Base-by-base conservation (phyloP, 805 yeast genomes). In the Lipomyces sp. region DNA sequence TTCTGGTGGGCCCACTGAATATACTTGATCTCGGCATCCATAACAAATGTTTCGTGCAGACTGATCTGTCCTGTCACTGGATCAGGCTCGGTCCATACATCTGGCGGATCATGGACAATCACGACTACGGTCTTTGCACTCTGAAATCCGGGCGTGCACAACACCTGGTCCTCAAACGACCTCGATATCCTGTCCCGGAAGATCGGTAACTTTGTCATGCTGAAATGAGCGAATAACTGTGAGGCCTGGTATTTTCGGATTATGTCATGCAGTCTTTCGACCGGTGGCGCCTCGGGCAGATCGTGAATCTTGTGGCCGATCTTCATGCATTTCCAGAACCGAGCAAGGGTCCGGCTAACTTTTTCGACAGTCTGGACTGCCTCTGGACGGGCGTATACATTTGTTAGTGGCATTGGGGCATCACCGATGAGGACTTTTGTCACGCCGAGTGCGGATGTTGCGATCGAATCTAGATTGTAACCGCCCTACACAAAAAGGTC, bases 401-500 rank as follows among this genome's bases (percentile, higher is more conserved):
- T 82, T 51, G 86, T 84, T 45, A 92, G 82, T 71, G 85, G 71
- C 65, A 90, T 96, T 0, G 99, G 98, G 2, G 98, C 97, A 75
- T 95, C 98, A 4, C 99, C 99, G 24, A 95, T 83, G 57, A 95
- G 81, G 0, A 90, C 94, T 76, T 92, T 92, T 2, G 97, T 90
- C 3, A 95, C 98, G 0, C 95, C 94, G 59, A 95, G 80, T 0
- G 98, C 99, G 66, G 96, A 89, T 57, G 85, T 86, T 32, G 97
- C 90, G 69, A 93, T 95, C 2, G 98, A 86, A 73, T 92, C 97
- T 65, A 95, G 81, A 75, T 92, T 94, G 77, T 95, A 95, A 1
- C 99, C 99, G 70, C 99, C 99, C 82, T 62, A 50, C n/a, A 30
- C 24, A 15, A 24, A 24, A 24, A 5, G 11, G 39, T 37, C 13